Base-by-base conservation (phyloP, 768 basidiomycete genomes). In the Boletus barrowsii region DNA sequence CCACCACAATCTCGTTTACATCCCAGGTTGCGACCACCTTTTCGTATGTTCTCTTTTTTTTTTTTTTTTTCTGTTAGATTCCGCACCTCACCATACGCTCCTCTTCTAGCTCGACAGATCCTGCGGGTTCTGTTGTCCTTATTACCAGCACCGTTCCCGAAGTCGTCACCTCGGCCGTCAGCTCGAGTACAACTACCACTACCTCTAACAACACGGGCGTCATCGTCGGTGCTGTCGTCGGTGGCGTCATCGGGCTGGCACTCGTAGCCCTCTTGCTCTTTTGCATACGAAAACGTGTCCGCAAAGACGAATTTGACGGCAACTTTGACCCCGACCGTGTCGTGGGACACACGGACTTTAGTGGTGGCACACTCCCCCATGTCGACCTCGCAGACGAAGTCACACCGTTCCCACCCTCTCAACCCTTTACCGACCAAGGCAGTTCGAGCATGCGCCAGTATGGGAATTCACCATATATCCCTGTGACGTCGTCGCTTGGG, bases 201-300 rank as follows among this genome's bases (percentile, higher is more conserved):
- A 29, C 22, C 32, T 24, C 51, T 1, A 59, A 18, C 26, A 51
- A 62, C 41, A 73, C 71, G 1, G 78, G 73, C 29, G 69, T 79
- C 4, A 81, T 83, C 53, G 75, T 81, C 5, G 81, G 81, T 17
- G 75, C 76, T 3, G 77, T 82, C n/a, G 80, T 82, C 10, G 80
- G 80, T 52, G 81, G 80, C 2, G 51, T 75, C 4, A 69, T 58
- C 1, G 56, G 63, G 3, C 36, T 79, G 22, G 35, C 55, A 14
- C 2, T 70, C 10, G 1, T 76, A 18, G 57, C 57, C 4, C 22
- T 73, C 53, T 32, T 74, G 15, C 10, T 72, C 47, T 65, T 71
- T 49, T 72, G 68, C 42, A 48, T 73, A 41, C 65, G 68, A 8
- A 60, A 51, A 24, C 57, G 63, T 3, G 45, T 36, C 10, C 58